Conservation (phyloP, 305 asterid species). For the Fraxinus paxiana region DNA sequence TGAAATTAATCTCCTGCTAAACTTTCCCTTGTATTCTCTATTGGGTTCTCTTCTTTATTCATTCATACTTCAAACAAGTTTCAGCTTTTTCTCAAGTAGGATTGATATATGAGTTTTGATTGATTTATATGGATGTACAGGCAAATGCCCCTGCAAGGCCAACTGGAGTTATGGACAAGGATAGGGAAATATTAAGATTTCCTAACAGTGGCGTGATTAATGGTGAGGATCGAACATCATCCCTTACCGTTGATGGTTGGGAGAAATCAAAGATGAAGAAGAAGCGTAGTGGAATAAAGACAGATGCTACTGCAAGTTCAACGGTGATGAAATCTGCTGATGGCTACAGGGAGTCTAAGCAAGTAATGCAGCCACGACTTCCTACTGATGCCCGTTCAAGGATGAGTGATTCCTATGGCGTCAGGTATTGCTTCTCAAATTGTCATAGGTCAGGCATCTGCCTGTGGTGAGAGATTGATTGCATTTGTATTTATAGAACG, state of each 20-base stretch:
- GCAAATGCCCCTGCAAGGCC: conserved; percentile 54
- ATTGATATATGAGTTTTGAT: conserved; percentile 30
- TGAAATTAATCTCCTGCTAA: neutral
- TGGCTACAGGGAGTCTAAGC: conserved; percentile 69
- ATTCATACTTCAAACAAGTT: neutral
- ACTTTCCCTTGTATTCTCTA: neutral
- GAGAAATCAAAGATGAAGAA: conserved; percentile 87
- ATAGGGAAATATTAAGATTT: conserved; percentile 56
- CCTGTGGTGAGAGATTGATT: neutral
- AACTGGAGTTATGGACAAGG: conserved; percentile 59
- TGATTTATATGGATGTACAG: conserved; percentile 57
- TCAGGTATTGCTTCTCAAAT: conserved; percentile 49
- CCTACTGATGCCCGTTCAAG: conserved; percentile 62
- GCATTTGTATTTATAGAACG: neutral
- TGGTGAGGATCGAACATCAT: conserved; percentile 55
- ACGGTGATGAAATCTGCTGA: conserved; percentile 48
- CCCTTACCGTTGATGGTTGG: conserved; percentile 78
- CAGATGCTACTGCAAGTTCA: conserved; percentile 52
- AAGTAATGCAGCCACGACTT: conserved; percentile 62
- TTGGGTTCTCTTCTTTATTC: neutral
- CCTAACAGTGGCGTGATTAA: conserved; percentile 48
- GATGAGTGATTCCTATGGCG: conserved; percentile 57
- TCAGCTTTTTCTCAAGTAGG: conserved; percentile 12
- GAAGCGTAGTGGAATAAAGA: conserved; percentile 80
- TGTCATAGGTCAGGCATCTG: neutral